These are phyloP conservation scores for Nemania sp. DNA, from an alignment of 2,329 filamentous ascomycete species.

Conservation along the genomic window DNA sequence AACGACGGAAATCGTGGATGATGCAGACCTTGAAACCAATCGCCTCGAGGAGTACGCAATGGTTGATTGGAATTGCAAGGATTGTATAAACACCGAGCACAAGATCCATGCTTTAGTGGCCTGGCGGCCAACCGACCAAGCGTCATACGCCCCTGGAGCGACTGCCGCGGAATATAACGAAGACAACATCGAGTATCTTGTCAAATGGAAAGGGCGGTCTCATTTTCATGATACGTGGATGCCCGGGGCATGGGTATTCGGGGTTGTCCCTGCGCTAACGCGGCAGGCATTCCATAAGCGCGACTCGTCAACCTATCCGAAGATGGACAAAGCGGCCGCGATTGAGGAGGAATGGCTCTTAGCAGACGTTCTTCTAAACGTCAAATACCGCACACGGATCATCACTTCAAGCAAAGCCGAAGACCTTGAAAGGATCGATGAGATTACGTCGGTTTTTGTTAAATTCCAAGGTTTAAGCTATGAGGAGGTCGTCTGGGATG, in stretches of 20 bases:
- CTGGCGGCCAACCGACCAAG: conserved; percentile 74
- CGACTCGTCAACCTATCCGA: conserved; percentile 63
- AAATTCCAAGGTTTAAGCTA: conserved; percentile 94
- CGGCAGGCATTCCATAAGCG: conserved; percentile 76
- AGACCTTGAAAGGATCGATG: conserved; percentile 70
- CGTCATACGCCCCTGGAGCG: conserved; percentile 56
- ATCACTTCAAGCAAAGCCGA: conserved; percentile 63
- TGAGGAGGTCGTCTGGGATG: conserved; percentile 89
- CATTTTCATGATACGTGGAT: conserved; percentile 86
- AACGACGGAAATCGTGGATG: conserved; percentile 41
- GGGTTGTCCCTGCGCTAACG: conserved; percentile 65
- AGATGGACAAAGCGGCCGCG: conserved; percentile 74
- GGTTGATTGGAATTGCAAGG: conserved; percentile 75
- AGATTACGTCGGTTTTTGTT: conserved; percentile 75
- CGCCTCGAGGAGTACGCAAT: conserved; percentile 71
- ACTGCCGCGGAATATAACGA: conserved; percentile 63
- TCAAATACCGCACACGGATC: conserved; percentile 62
- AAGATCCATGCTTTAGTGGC: conserved; percentile 82
- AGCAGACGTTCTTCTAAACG: conserved; percentile 85
- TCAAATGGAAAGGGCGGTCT: conserved; percentile 83
- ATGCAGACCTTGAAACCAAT: conserved; percentile 57
- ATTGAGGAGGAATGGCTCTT: conserved; percentile 85
- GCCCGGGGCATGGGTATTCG: conserved; percentile 86
- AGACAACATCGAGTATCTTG: conserved; percentile 85
- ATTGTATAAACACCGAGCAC: conserved; percentile 66